Base-by-base conservation (phyloP, 2,329 filamentous ascomycete species). In the Thielaviopsis musarum region DNA sequence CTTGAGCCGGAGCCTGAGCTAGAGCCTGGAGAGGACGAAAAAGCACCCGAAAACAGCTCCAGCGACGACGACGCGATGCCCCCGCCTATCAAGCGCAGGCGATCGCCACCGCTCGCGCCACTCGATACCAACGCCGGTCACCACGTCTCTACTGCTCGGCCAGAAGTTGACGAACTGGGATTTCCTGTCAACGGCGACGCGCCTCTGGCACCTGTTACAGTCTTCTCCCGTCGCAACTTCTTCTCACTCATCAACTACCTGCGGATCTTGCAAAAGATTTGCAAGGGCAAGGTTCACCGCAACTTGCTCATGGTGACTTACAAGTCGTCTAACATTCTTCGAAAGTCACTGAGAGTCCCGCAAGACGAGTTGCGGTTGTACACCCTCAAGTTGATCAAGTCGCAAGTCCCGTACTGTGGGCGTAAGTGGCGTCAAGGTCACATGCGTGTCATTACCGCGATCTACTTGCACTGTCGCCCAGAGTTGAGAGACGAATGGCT, bases 341-440 rank as follows among this genome's bases (percentile, higher is more conserved):
- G 90, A 66, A 96, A 95, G 70, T 85, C 87, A 5, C 81, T 98
- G 17, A 91, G 93, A 65, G 86, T 96, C 22, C 91, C 91, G 0
- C 89, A 98, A 67, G 85, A 84, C 1, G 81, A 89, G 66, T 77
- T 98, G 49, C 84, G 93, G 5, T 83, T 95, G 52, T 97, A 97
- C 74, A 95, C 93, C 0, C 81, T 98, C 65, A 98, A 98, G 72
- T 79, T 98, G 0, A 97, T 97, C 83, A 98, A 98, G 72, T 93
- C 90, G 62, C 93, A 98, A 71, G 93, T 98, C 4, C 93, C 93
- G 0, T 98, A 95, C 75, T 97, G 91, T 70, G 91, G 93, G 22
- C 85, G 93, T 52, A 98, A 98, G 74, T 98, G 93, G 93, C 84
- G 93, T 15, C 93, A 97, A 73, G 84, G 84, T 65, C 97, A 98